A percentile compares a stretch with the other conserved stretches of the same genome.
Evolutionary conservation across 768 basidiomycete genomes (phyloP).

Genomic region (Exidia glandulosa): DNA sequence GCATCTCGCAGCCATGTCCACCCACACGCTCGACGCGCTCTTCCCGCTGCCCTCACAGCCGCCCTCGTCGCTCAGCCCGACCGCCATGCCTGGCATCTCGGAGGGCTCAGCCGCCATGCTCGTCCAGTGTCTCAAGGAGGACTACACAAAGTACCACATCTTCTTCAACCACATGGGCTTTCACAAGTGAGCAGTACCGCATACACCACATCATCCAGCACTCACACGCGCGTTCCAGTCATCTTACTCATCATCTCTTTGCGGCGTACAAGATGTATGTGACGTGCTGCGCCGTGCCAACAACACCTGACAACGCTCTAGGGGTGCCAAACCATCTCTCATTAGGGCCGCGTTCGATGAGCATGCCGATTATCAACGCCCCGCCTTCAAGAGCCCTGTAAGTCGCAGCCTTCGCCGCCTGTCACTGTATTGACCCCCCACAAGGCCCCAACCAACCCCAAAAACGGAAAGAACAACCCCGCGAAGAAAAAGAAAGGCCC

Average conservation of each 20-base stretch:
- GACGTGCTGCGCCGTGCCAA: neutral
- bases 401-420: neutral
- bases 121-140: slow-evolving; percentile 29
- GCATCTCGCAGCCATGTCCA: neutral
- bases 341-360: slow-evolving; percentile 32
- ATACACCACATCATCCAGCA: neutral
- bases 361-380: slow-evolving; percentile 24
- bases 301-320: neutral
- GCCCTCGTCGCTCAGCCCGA: neutral
- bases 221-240: slow-evolving; percentile 25
- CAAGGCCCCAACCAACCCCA: slow-evolving; percentile 25
- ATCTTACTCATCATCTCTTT: slow-evolving; percentile 45
- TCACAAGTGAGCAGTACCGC: slow-evolving; percentile 35
- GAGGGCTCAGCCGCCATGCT: slow-evolving; percentile 6
- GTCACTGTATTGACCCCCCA: neutral
- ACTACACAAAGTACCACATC: slow-evolving; percentile 42
- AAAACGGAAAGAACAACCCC: slow-evolving; percentile 42
- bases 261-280: slow-evolving; percentile 41
- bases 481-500: slow-evolving; percentile 48
- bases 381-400: slow-evolving; percentile 32
- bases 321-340: slow-evolving; percentile 35
- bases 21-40: neutral
- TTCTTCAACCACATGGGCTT: slow-evolving; percentile 37
- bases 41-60: neutral
- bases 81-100: slow-evolving; percentile 6